A percentile compares a stretch with the other conserved stretches of the same genome.
phyloP scores from a whole-genome alignment of 2,329 filamentous ascomycete species.

The Endothia cerciana region DNA sequence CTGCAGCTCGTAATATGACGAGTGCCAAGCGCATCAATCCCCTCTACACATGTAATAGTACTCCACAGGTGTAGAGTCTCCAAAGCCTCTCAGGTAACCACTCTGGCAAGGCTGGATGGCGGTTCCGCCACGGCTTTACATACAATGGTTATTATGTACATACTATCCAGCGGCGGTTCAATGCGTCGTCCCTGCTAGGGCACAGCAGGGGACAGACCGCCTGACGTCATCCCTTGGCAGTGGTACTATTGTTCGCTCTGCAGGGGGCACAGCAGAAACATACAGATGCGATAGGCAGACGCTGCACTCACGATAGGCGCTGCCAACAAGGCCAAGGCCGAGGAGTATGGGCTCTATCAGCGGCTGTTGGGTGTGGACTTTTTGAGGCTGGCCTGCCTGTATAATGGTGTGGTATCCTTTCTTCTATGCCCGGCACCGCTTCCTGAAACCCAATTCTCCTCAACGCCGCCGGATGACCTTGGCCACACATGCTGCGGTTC shows the following conservation, averaged over 20 bases:
- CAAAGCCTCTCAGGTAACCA: no score
- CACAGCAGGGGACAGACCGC: neutral
- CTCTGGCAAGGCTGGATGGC: neutral
- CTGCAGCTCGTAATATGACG: neutral
- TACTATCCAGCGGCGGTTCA: neutral
- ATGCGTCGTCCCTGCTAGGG: neutral
- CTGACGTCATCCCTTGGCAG: constrained; percentile 2
- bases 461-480: neutral
- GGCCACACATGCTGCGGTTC: no score
- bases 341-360: neutral
- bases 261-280: neutral
- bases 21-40: neutral
- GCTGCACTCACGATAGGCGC: neutral
- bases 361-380: neutral
- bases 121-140: neutral
- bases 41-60: neutral
- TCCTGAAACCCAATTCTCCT: neutral
- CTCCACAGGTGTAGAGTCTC: neutral
- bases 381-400: neutral
- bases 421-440: neutral
- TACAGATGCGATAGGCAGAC: neutral
- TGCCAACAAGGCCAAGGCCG: neutral
- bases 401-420: neutral
- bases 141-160: neutral
- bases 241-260: neutral